Evolutionary conservation across 2,329 filamentous ascomycete genomes (phyloP).

Genomic region (Hypoxylon sp.): DNA sequence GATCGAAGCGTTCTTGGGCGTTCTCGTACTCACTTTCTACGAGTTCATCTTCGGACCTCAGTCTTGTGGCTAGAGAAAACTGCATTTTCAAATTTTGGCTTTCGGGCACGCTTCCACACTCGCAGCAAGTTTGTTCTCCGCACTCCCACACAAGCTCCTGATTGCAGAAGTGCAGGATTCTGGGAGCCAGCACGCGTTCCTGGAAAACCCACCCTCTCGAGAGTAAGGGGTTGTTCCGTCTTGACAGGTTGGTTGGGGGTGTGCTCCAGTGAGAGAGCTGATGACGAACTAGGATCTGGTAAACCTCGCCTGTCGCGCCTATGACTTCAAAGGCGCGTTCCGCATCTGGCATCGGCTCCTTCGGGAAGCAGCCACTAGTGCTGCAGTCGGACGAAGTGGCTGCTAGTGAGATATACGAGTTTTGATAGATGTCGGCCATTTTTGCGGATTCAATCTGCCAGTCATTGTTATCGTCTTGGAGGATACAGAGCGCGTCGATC

Average conservation of each 20-base stretch:
- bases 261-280: constrained; percentile 1
- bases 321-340: neutral
- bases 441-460: neutral
- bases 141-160: neutral
- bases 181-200: neutral
- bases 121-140: neutral
- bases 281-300: neutral
- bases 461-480: neutral
- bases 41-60: neutral
- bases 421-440: constrained; percentile 1
- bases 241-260: neutral
- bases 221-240: neutral
- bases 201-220: constrained; percentile 2
- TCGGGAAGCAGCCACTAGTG: neutral
- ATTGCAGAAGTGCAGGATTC: neutral
- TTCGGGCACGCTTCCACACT: neutral
- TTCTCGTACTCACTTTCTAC: neutral
- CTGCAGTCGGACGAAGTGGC: neutral
- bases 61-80: neutral
- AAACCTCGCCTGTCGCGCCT: neutral
- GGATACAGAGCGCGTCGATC: neutral
- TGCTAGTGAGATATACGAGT: constrained; percentile 1
- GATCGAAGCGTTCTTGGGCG: neutral
- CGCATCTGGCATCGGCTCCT: neutral
- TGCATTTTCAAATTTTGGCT: neutral